Base-by-base conservation (phyloP, 257 asterid species). In the Ocimum tenuiflorum region DNA sequence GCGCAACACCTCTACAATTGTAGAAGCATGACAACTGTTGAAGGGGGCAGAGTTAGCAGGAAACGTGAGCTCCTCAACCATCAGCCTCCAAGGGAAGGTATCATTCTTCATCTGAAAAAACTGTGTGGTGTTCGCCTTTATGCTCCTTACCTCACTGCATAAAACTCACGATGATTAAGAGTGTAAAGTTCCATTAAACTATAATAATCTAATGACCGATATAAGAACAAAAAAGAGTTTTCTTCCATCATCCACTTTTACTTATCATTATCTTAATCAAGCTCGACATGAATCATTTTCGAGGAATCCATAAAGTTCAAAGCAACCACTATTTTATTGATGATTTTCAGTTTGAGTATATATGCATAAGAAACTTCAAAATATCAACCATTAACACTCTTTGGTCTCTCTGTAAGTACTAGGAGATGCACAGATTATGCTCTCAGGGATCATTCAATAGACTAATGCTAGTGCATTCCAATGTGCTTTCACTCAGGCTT, bases 21-120 rank as follows among this genome's bases (percentile, higher is more conserved):
- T 89, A 12, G 99, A 92, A 77, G 99, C 97, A 69, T 92, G 99
- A 57, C 97, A 89, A 74, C 84, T 92, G 50, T 70, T 83, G 86
- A 92, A 92, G 22, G 96, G 95, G 45, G 77, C 85, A 10, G 97
- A 82, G 74, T 83, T 69, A 45, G 86, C 84, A 35, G 77, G 48
- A 86, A 86, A 92, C 2, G 96, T 92, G 76, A 84, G 77, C 74
- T 89, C 96, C 78, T 81, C 88, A 31, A 85, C 60, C 63, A 84
- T 63, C 7, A 84, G 91, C 49, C 71, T 74, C 97, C 95, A 92
- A 65, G 81, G 67, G 71, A 43, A 53, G 71, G 70, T 69, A 60
- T 59, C 72, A 33, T 57, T 77, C 60, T 60, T 68, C 95, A 87
- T 89, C 69, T 72, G 60, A 19, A 73, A 51, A 52, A 67, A 12